A percentile compares a stretch with the other conserved stretches of the same genome.
phyloP scores from a whole-genome alignment of 2,329 filamentous ascomycete species.

The Aphanocladium album region DNA sequence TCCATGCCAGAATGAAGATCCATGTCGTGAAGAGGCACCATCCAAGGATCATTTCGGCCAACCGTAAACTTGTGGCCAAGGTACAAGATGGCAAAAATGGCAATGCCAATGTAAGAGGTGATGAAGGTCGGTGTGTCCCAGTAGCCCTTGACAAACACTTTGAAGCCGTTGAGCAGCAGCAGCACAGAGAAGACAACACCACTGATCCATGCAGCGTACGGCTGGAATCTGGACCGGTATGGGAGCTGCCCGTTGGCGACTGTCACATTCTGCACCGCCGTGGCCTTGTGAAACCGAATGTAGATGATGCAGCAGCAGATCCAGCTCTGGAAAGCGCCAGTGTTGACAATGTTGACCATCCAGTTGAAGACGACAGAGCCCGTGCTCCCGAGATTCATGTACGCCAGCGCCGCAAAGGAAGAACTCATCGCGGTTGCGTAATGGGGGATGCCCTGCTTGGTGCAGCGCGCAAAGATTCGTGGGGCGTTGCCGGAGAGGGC shows the following conservation, averaged over 20 bases:
- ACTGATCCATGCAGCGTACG: slow-evolving; percentile 50
- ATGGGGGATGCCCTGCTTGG: slow-evolving; percentile 20
- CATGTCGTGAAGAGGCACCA: slow-evolving; percentile 40
- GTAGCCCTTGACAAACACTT: slow-evolving; percentile 55
- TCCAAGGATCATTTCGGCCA: slow-evolving; percentile 43
- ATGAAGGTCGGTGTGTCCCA: slow-evolving; percentile 54
- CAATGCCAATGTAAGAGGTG: slow-evolving; percentile 61
- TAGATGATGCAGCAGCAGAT: slow-evolving; percentile 50
- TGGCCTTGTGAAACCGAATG: slow-evolving; percentile 47
- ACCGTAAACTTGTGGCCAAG: slow-evolving; percentile 26
- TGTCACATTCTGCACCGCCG: slow-evolving; percentile 35
- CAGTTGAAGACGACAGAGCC: slow-evolving; percentile 56
- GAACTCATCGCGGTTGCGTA: slow-evolving; percentile 17
- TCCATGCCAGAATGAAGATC: slow-evolving; percentile 50
- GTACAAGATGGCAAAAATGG: slow-evolving; percentile 52
- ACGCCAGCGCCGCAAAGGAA: slow-evolving; percentile 52
- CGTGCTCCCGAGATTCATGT: slow-evolving; percentile 51
- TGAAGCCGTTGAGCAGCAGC: slow-evolving; percentile 58
- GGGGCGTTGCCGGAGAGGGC: slow-evolving; percentile 36
- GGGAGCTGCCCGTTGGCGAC: slow-evolving; percentile 32
- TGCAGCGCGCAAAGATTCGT: slow-evolving; percentile 29
- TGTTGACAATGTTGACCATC: slow-evolving; percentile 50
- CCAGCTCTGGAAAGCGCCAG: slow-evolving; percentile 51
- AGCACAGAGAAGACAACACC: slow-evolving; percentile 49
- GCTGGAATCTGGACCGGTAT: slow-evolving; percentile 50